A percentile compares a stretch with the other conserved stretches of the same genome.
Conservation (phyloP, 768 basidiomycete genomes). For the Podaxis pistillaris region DNA sequence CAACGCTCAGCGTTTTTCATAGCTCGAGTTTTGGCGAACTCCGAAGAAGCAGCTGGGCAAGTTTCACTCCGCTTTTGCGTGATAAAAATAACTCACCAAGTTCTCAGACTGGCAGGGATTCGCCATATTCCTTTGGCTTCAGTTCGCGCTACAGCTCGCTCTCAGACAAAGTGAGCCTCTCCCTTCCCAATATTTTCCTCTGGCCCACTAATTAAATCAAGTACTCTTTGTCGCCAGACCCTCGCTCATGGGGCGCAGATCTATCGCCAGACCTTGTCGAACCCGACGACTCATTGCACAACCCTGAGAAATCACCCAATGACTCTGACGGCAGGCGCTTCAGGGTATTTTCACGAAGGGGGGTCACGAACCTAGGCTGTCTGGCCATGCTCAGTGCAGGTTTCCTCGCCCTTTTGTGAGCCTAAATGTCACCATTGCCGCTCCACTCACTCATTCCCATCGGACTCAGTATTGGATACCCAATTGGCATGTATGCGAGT, state of each 20-base stretch:
- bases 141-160: conserved; percentile 41
- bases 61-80: background rate
- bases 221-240: conserved; percentile 68
- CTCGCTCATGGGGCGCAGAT: conserved; percentile 63
- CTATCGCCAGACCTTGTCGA: conserved; percentile 55
- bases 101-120: conserved; percentile 33
- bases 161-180: conserved; percentile 40
- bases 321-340: conserved; percentile 34
- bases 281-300: conserved; percentile 71
- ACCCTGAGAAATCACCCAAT: conserved; percentile 45
- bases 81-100: background rate
- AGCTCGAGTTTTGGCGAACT: conserved; percentile 34
- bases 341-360: conserved; percentile 51
- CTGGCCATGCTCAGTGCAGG: conserved; percentile 50
- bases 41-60: conserved; percentile 42
- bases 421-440: conserved; percentile 5
- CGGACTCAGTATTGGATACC: conserved; percentile 45
- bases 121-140: conserved; percentile 43
- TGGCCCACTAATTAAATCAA: conserved; percentile 22
- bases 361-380: conserved; percentile 72
- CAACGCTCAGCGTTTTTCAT: conserved; percentile 29
- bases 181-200: background rate
- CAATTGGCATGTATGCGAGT: conserved; percentile 33
- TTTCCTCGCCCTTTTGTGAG: conserved; percentile 61
- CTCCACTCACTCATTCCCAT: background rate